These are phyloP conservation scores for Herpetospermum pedunculosum DNA, from an alignment of 306 rosid genomes.

Conservation along the genomic window DNA sequence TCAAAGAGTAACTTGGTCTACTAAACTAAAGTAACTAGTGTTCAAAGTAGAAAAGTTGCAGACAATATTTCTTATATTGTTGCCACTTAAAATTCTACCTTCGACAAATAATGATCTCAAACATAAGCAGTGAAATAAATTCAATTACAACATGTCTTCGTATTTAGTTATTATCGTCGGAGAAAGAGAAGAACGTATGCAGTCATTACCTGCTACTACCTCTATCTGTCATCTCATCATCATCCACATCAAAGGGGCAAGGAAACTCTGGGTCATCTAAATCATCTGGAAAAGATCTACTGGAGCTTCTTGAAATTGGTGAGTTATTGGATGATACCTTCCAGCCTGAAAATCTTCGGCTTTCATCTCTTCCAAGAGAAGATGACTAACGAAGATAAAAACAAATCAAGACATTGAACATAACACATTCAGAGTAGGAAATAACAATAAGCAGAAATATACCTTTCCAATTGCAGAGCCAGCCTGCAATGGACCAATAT, in stretches of 20 bases:
- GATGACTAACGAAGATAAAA: conserved; percentile 31
- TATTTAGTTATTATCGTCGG: not conserved
- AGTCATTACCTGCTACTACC: conserved; percentile 63
- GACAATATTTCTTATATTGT: not conserved
- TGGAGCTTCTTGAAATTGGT: conserved; percentile 66
- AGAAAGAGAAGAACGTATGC: not conserved
- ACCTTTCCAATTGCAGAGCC: conserved; percentile 59
- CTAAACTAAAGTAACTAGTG: not conserved
- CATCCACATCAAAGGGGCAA: conserved; percentile 70
- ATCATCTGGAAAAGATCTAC: conserved; percentile 54
- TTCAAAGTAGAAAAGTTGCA: not conserved
- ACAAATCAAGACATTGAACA: conserved; percentile 9
- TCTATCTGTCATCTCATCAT: conserved; percentile 58
- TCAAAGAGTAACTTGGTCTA: not conserved
- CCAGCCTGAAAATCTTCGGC: conserved; percentile 35
- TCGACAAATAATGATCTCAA: not conserved
- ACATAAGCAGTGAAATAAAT: not conserved
- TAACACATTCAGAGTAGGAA: not conserved
- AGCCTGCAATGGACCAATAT: conserved; percentile 23
- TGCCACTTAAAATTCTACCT: not conserved
- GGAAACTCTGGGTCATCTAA: conserved; percentile 51
- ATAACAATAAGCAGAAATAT: conserved; percentile 8
- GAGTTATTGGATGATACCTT: conserved; percentile 41
- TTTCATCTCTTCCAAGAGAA: conserved; percentile 50
- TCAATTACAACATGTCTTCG: not conserved